Base-by-base conservation (phyloP, 1,284 basidiomycete genomes). In the Microbotryum lychnidis-dioicae region DNA sequence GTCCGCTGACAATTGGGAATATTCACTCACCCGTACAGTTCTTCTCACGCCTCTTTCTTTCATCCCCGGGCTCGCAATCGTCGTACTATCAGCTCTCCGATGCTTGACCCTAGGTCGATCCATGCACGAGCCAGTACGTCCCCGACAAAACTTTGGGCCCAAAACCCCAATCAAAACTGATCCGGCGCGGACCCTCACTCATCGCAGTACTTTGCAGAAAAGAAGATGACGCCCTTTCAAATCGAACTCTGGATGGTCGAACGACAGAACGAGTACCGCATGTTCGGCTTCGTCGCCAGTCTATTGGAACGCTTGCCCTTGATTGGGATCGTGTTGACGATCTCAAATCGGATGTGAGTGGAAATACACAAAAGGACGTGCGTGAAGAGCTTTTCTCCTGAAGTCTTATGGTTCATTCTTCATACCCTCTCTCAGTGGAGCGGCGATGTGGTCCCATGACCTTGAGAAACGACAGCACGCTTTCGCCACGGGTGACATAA, bases 381-480 rank as follows among this genome's bases (percentile, higher is more conserved):
- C 4, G 16, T 3, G 14, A 42, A 42, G 37, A 18, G 12, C 12
- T 6, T 0, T 42, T 42, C 1, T 1, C 14, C 37, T 42, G 12
- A 42, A 42, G n/a, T n/a, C n/a, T n/a, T n/a, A n/a, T n/a, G n/a
- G n/a, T n/a, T n/a, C n/a, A n/a, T n/a, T 42, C 16, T 42, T 42
- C 7, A 31, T 31, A 31, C 31, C 31, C 31, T 37, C 6, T 14
- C 25, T 5, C 50, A 52, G 49, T 46, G 70, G 70, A 10, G 65
- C 71, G 2, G 71, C 71, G 1, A 72, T 72, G 71, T 70, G 66
- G 57, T 65, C 68, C 0, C 66, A 69, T 56, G 48, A 59, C 45
- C 65, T 73, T 62, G 72, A 74, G 31, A 74, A 74, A 56, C 69
- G 60, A 25, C 73, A 74, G 54, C 69, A 70, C 55, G 56, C 57